Evolutionary conservation across 2,329 filamentous ascomycete species (phyloP).

Genomic region (Chaetomium olivaceum): DNA sequence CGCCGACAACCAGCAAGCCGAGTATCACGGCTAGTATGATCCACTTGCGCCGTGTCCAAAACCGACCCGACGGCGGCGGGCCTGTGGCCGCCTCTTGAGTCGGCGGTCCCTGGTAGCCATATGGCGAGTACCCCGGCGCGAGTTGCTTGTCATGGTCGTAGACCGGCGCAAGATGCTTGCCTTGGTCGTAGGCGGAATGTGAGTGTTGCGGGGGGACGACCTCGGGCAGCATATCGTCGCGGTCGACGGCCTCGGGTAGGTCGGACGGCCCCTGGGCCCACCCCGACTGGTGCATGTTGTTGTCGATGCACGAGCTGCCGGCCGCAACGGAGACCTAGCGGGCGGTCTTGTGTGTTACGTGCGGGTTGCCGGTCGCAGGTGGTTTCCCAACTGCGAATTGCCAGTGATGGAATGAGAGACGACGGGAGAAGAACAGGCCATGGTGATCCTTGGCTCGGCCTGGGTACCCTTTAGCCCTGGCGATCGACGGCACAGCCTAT

Average conservation of each 20-base stretch:
- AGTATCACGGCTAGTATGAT: background rate
- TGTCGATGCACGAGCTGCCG: background rate
- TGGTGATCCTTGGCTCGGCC: background rate
- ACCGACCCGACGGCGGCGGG: background rate
- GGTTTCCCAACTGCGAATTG: background rate
- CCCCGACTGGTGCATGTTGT: background rate
- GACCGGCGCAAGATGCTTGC: constrained; percentile 3
- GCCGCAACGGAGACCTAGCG: background rate
- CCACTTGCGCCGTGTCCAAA: background rate
- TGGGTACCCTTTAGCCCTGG: background rate
- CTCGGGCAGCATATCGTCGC: background rate
- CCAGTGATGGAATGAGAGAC: background rate
- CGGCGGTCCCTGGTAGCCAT: background rate
- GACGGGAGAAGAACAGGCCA: background rate
- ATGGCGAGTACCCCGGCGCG: background rate
- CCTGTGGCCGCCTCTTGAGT: background rate
- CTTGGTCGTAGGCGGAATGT: background rate
- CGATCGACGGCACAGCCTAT: background rate
- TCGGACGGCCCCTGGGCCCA: background rate
- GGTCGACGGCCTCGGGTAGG: constrained; percentile 3
- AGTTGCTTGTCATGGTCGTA: background rate
- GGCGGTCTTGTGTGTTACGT: background rate
- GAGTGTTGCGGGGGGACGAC: background rate
- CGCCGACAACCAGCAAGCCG: background rate
- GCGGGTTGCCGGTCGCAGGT: background rate